Evolutionary conservation across 352 stramenopile species (phyloP).

Genomic region (Globisporangium solare): DNA sequence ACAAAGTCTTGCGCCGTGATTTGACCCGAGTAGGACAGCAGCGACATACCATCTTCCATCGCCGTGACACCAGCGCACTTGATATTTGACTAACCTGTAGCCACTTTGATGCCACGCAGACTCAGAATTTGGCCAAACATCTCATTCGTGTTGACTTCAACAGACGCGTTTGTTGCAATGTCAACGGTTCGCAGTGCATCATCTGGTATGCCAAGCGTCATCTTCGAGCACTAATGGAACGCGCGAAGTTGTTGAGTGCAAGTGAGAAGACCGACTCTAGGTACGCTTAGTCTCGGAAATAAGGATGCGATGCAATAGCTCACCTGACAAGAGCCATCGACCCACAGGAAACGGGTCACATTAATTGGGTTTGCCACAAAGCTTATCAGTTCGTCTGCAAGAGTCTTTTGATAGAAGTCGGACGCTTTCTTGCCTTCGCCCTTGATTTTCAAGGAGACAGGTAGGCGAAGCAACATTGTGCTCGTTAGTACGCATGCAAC

Average conservation of each 20-base stretch:
- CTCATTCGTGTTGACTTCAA: conserved; percentile 37
- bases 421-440: conserved; percentile 20
- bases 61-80: conserved; percentile 36
- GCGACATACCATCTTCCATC: conserved; percentile 22
- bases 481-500: neutral
- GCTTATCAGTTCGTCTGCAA: conserved; percentile 21
- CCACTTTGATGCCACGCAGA: conserved; percentile 29
- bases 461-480: neutral
- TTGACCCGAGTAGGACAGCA: conserved; percentile 43
- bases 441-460: conserved; percentile 2
- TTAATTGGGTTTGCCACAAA: conserved; percentile 27
- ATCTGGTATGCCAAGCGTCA: conserved; percentile 34
- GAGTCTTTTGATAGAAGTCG: conserved; percentile 27
- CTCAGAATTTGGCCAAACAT: conserved; percentile 12
- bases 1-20: conserved; percentile 37
- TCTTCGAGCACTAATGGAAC: conserved; percentile 26
- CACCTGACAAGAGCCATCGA: conserved; percentile 71
- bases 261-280: neutral
- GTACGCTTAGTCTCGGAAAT: neutral
- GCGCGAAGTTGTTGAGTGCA: neutral
- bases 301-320: neutral
- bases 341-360: conserved; percentile 51
- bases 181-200: conserved; percentile 19
- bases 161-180: conserved; percentile 46
- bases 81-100: conserved; percentile 46